phyloP scores from a whole-genome alignment of 176 grass and related monocot genomes.

The Raddia guianensis region DNA sequence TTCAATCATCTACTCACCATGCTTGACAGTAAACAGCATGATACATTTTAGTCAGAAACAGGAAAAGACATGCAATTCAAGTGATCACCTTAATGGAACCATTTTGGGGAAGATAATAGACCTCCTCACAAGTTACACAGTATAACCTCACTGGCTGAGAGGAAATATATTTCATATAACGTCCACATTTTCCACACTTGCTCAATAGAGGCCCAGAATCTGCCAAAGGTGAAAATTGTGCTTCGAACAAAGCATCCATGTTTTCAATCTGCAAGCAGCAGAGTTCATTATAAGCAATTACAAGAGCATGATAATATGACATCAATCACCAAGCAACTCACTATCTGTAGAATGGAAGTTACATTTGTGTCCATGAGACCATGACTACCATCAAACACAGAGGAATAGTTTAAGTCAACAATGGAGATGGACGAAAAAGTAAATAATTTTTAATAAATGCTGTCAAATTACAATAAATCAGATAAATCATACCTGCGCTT shows the following conservation, averaged over 20 bases:
- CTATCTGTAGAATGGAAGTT: not conserved
- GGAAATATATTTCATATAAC: conserved; percentile 97
- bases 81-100: conserved; percentile 85
- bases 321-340: conserved; percentile 8
- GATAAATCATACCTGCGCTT: not conserved
- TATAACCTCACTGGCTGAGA: conserved; percentile 81
- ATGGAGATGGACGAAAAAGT: not conserved
- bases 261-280: conserved; percentile 86
- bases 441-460: not conserved
- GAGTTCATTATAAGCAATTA: conserved; percentile 37
- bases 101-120: conserved; percentile 97
- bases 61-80: conserved; percentile 12
- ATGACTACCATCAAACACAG: not conserved
- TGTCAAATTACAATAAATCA: not conserved
- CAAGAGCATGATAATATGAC: not conserved
- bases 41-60: conserved; percentile 2
- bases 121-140: conserved; percentile 93
- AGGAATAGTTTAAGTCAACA: not conserved
- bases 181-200: conserved; percentile 95
- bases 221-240: conserved; percentile 96
- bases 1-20: not conserved
- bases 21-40: conserved; percentile 12
- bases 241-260: conserved; percentile 97
- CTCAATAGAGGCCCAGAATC: conserved; percentile 87
- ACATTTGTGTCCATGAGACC: not conserved